Conservation (phyloP, 352 stramenopile genomes). For the Poterioochromonas sp. region DNA sequence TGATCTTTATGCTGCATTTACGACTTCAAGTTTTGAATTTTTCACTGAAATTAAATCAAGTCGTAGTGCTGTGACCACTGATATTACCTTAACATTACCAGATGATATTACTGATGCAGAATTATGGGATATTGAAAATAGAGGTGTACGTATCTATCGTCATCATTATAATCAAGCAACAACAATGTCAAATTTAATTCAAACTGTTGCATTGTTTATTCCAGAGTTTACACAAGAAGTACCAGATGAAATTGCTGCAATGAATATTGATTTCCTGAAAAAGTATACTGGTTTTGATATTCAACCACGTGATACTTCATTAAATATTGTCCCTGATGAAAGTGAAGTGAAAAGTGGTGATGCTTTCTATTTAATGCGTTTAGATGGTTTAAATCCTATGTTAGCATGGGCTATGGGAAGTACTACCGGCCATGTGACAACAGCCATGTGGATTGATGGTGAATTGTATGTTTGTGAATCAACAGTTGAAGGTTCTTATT, state of each 20-base stretch:
- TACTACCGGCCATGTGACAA: slow-evolving; percentile 34
- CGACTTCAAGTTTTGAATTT: neutral
- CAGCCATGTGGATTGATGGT: slow-evolving; percentile 33
- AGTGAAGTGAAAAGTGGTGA: slow-evolving; percentile 34
- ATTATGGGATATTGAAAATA: slow-evolving; percentile 26
- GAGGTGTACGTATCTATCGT: slow-evolving; percentile 34
- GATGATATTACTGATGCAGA: slow-evolving; percentile 30
- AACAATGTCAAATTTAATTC: neutral
- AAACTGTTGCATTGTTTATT: slow-evolving; percentile 34
- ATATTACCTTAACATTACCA: slow-evolving; percentile 22
- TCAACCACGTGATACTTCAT: neutral
- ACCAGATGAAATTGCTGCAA: neutral
- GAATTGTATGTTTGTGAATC: slow-evolving; percentile 36
- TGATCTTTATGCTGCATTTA: neutral
- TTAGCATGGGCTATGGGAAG: slow-evolving; percentile 36
- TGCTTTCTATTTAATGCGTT: slow-evolving; percentile 34
- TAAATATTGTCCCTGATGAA: slow-evolving; percentile 20
- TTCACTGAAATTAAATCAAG: neutral
- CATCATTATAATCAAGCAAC: neutral
- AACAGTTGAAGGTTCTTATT: slow-evolving; percentile 27
- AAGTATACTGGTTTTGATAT: slow-evolving; percentile 32
- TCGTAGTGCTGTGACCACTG: neutral
- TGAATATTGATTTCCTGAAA: slow-evolving; percentile 35
- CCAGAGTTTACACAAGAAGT: slow-evolving; percentile 20
- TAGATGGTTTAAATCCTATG: slow-evolving; percentile 38